These are phyloP conservation scores for Penicillium verrucosum DNA, from an alignment of 2,329 filamentous ascomycete species.

Conservation along the genomic window DNA sequence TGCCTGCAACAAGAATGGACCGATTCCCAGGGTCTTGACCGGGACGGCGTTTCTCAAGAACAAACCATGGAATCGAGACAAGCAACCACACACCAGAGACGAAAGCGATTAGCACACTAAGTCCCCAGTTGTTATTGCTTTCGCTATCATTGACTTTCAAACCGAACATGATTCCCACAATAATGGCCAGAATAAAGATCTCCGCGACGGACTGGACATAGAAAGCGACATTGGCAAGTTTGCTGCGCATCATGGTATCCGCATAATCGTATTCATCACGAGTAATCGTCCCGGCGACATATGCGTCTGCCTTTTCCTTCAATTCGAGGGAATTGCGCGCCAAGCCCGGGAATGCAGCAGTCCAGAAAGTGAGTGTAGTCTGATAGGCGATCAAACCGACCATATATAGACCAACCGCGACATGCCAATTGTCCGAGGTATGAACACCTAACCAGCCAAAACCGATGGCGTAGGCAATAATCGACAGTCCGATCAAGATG, in stretches of 20 bases:
- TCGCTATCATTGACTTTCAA: constrained; percentile 58
- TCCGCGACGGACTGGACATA: constrained; percentile 62
- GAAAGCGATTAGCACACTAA: constrained; percentile 64
- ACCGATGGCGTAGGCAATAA: constrained; percentile 61
- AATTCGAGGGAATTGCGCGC: constrained; percentile 54
- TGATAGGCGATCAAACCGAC: constrained; percentile 65
- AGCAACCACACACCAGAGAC: constrained; percentile 62
- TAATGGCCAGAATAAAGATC: constrained; percentile 60
- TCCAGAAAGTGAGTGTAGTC: constrained; percentile 67
- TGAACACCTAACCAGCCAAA: constrained; percentile 68
- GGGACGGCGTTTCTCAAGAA: constrained; percentile 61
- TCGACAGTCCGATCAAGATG: constrained; percentile 59
- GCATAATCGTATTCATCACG: constrained; percentile 59
- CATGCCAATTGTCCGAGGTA: constrained; percentile 57
- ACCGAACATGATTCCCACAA: constrained; percentile 63
- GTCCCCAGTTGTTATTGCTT: constrained; percentile 63
- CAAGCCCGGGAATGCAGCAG: constrained; percentile 60
- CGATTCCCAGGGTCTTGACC: constrained; percentile 52
- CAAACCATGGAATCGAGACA: constrained; percentile 64
- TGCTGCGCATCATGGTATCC: constrained; percentile 62
- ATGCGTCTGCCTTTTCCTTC: constrained; percentile 50
- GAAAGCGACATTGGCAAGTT: constrained; percentile 62
- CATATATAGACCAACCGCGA: constrained; percentile 62
- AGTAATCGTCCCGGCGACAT: constrained; percentile 52
- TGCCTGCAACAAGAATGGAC: constrained; percentile 54